Evolutionary conservation across 768 basidiomycete species (phyloP), one percentile per base, ranked within the genome.

Genomic region (Kondoa malvinella): DNA sequence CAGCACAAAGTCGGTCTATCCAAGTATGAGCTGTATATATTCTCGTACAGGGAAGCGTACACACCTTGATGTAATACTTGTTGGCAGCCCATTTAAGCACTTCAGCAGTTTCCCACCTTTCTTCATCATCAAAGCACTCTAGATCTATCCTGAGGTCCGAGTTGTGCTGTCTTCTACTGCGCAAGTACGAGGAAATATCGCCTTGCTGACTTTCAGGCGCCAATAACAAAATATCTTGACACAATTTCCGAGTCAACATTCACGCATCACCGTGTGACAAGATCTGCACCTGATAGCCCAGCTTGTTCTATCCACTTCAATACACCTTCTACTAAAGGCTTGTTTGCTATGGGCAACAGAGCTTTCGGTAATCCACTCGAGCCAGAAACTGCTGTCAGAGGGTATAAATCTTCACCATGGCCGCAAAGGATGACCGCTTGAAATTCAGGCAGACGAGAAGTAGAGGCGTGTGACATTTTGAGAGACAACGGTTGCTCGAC

Each of bases 341-440:
- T 27, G 61, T 63, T 63, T 3, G 29, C 61, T 17, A 63, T n/a
- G 8, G 61, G 61, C 61, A 63, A 29, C 61, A 63, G n/a, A 21
- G 61, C 61, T 32, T 63, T 63, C 3, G 61, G 29, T 29, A 63
- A 33, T 16, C 33, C 30, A n/a, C 17, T 30, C 27, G 12, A 3
- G 12, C 29, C 30, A 8, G 8, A 21, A 8, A 21, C 40, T 8
- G 40, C 40, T 8, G 40, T 50, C 61, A 63, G 8, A 27, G 61
- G 61, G 12, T 27, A 27, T 63, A 63, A 32, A 63, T 63, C 61
- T 31, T 63, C 15, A 3, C 61, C 61, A 32, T 63, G 15, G 27
- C 61, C 61, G 8, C 29, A 27, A 8, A 63, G 61, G 27, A 63
- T 63, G 61, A 63, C 61, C 4, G 61, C 61, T 63, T 63, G 61